These are phyloP conservation scores for Alternaria viburni DNA, from an alignment of 2,329 filamentous ascomycete genomes.

Conservation along the genomic window DNA sequence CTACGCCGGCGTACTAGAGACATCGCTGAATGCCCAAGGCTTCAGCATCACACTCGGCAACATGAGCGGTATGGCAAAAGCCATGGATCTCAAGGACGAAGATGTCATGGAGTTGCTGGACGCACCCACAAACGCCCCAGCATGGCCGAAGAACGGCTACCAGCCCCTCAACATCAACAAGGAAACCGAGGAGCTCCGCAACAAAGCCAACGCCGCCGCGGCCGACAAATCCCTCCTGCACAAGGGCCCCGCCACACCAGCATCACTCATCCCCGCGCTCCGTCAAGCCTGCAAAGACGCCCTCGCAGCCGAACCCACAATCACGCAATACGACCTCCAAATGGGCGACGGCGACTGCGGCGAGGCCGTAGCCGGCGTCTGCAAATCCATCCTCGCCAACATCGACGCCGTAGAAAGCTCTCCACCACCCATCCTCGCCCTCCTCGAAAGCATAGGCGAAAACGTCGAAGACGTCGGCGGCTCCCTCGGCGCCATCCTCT, in stretches of 20 bases:
- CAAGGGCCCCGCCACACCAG: slow-evolving; percentile 49
- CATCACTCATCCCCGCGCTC: slow-evolving; percentile 48
- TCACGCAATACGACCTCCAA: slow-evolving; percentile 75
- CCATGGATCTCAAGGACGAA: slow-evolving; percentile 46
- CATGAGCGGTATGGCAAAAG: slow-evolving; percentile 53
- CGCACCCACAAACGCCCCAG: slow-evolving; percentile 57
- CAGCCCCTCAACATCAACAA: slow-evolving; percentile 31
- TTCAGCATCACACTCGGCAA: slow-evolving; percentile 64
- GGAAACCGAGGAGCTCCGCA: slow-evolving; percentile 33
- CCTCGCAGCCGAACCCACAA: slow-evolving; percentile 65
- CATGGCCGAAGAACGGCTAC: slow-evolving; percentile 59
- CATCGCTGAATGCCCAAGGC: slow-evolving; percentile 62
- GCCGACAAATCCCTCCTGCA: slow-evolving; percentile 20
- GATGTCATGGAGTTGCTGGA: slow-evolving; percentile 59
- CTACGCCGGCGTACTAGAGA: slow-evolving; percentile 58
- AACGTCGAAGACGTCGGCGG: slow-evolving; percentile 75
- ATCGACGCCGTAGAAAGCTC: slow-evolving; percentile 63
- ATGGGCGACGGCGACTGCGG: slow-evolving; percentile 93
- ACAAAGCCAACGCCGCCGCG: slow-evolving; percentile 39
- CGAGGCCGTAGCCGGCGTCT: slow-evolving; percentile 68
- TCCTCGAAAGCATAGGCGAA: slow-evolving; percentile 64
- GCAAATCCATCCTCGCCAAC: slow-evolving; percentile 60
- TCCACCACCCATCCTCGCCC: slow-evolving; percentile 57
- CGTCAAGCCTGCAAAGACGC: slow-evolving; percentile 54
- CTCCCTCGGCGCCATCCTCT: slow-evolving; percentile 75